Evolutionary conservation across 768 basidiomycete species (phyloP), one percentile per base, ranked within the genome.

Genomic region (Tephrocybe sp.): DNA sequence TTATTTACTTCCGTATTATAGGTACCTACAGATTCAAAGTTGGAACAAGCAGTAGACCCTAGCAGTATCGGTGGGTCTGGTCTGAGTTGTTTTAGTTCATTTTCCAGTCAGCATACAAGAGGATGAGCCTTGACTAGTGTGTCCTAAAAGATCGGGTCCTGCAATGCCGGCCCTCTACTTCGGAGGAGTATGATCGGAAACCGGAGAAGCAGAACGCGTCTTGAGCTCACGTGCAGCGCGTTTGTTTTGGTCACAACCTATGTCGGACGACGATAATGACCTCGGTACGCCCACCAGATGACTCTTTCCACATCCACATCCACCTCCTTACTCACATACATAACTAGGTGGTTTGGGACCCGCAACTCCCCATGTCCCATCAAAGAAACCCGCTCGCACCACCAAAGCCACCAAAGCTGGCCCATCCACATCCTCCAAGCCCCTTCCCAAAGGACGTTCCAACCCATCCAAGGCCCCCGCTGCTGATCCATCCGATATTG

Each of bases 191-290:
- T 26, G 26, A 26, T 26, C 26, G 26, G 26, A 26, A 36, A 11
- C 1, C 26, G 14, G 16, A 16, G 16, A 34, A 22, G 51, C 48
- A 49, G 31, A 54, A 54, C 50, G 49, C 57, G 57, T 45, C 34
- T 32, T 39, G 11, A 10, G n/a, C 39, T 39, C 60, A 58, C 57
- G 57, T 58, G 57, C 48, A 41, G 19, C 57, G 60, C 57, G 57
- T 58, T 60, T 46, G 54, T 56, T 58, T 39, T 43, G 40, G 50
- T 59, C 58, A 51, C 50, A 39, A 3, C 20, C 39, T 36, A 60
- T 60, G 60, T 58, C 54, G 14, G 59, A 58, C 52, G 54, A 60
- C 42, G 50, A 49, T 36, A 46, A 54, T 31, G 60, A 60, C 17
- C 45, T 60, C 33, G 60, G 60, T 60, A 49, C 41, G 54, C 48